phyloP scores from a whole-genome alignment of 176 grass and related monocot species.

The Triticum monococcum region DNA sequence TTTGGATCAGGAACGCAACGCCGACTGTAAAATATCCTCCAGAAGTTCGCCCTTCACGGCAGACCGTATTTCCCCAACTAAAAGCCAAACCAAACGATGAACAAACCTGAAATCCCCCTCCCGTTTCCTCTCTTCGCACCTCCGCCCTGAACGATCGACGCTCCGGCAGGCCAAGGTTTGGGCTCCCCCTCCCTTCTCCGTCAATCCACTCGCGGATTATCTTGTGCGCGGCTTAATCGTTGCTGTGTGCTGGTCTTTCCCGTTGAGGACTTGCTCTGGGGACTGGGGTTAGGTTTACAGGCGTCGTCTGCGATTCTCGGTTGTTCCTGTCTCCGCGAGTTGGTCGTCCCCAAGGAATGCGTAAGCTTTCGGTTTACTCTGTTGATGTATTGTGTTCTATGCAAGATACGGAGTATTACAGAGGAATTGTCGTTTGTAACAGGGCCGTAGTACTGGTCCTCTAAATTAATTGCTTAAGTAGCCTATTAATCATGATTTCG shows the following conservation, averaged over 20 bases:
- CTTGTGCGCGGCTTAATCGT: background rate
- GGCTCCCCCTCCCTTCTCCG: background rate
- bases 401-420: background rate
- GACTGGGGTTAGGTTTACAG: background rate
- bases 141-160: background rate
- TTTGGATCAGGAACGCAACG: background rate
- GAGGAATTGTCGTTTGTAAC: background rate
- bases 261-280: background rate
- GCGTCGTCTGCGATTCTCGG: background rate
- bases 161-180: background rate
- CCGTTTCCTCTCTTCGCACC: background rate
- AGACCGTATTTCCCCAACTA: background rate
- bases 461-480: background rate
- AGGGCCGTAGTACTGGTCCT: background rate
- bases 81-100: background rate
- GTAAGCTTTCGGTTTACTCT: background rate
- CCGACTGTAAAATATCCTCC: background rate
- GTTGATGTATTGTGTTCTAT: background rate
- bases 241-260: background rate
- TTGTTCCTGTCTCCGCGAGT: background rate
- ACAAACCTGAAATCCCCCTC: background rate
- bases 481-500: background rate
- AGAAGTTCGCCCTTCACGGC: background rate
- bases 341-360: background rate
- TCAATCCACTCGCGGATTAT: background rate